These are phyloP conservation scores for Sporothrix brunneoviolacea DNA, from an alignment of 2,329 filamentous ascomycete genomes.

Conservation along the genomic window DNA sequence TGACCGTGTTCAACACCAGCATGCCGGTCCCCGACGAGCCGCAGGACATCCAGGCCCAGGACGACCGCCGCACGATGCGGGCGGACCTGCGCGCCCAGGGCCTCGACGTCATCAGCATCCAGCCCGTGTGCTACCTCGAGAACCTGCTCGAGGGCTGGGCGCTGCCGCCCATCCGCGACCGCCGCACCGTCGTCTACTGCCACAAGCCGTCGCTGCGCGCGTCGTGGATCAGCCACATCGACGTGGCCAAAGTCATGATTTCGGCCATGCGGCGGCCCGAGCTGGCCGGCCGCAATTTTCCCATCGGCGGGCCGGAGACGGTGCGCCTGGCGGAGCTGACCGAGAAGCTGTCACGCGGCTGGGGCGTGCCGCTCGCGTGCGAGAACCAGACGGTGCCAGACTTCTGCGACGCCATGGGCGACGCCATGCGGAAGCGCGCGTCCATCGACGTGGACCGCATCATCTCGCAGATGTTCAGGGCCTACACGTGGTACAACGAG, in stretches of 20 bases:
- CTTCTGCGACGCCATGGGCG: slow-evolving; percentile 25
- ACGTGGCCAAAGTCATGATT: slow-evolving; percentile 33
- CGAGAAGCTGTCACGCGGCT: slow-evolving; percentile 27
- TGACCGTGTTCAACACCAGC: slow-evolving; percentile 24
- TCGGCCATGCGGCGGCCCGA: slow-evolving; percentile 27
- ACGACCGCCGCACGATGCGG: slow-evolving; percentile 28
- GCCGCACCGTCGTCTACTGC: slow-evolving; percentile 31
- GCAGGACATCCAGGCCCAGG: slow-evolving; percentile 21
- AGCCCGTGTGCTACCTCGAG: slow-evolving; percentile 33
- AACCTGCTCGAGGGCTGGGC: slow-evolving; percentile 35
- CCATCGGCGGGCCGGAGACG: slow-evolving; percentile 30
- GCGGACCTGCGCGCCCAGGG: slow-evolving; percentile 24
- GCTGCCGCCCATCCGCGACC: slow-evolving; percentile 27
- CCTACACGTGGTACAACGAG: slow-evolving; percentile 35
- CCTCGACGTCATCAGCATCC: slow-evolving; percentile 28
- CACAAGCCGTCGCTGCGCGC: slow-evolving; percentile 31
- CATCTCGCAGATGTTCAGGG: slow-evolving; percentile 33
- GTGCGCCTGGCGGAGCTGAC: slow-evolving; percentile 28
- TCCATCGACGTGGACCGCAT: slow-evolving; percentile 28
- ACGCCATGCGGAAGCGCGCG: slow-evolving; percentile 27
- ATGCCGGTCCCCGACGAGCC: slow-evolving; percentile 23
- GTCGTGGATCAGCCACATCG: slow-evolving; percentile 34
- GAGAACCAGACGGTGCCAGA: slow-evolving; percentile 29
- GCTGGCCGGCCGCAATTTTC: slow-evolving; percentile 29
- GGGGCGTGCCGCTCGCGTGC: slow-evolving; percentile 26